Conservation (phyloP, 192 early-diverging fungal species). For the Podila minutissima region DNA sequence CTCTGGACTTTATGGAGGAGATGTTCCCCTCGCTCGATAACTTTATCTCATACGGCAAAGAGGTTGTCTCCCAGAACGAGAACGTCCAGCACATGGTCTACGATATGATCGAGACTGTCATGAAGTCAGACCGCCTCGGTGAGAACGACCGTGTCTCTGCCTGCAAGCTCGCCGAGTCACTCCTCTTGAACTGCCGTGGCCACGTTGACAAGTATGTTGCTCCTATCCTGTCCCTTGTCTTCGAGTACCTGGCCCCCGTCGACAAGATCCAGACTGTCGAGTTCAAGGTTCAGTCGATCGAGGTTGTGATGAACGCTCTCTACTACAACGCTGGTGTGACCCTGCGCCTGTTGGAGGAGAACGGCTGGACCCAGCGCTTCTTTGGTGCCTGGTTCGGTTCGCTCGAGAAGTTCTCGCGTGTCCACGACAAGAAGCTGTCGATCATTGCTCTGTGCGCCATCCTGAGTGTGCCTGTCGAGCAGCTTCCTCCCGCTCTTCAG, state of each 20-base stretch:
- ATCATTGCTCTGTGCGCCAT: slow-evolving; percentile 83
- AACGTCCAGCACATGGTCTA: slow-evolving; percentile 80
- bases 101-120: slow-evolving; percentile 87
- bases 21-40: slow-evolving; percentile 93
- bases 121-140: slow-evolving; percentile 79
- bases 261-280: slow-evolving; percentile 69
- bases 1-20: slow-evolving; percentile 89
- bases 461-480: slow-evolving; percentile 74
- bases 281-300: slow-evolving; percentile 82
- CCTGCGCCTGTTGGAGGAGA: slow-evolving; percentile 81
- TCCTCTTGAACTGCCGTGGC: slow-evolving; percentile 87
- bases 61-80: slow-evolving; percentile 72
- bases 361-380: slow-evolving; percentile 78
- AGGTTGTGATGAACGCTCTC: slow-evolving; percentile 84
- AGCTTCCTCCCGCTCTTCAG: slow-evolving; percentile 78
- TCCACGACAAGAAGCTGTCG: slow-evolving; percentile 94
- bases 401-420: slow-evolving; percentile 80
- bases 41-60: slow-evolving; percentile 87
- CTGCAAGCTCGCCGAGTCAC: slow-evolving; percentile 86
- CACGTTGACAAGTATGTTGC: slow-evolving; percentile 82
- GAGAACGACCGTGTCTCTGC: slow-evolving; percentile 86
- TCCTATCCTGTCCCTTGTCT: slow-evolving; percentile 74
- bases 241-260: slow-evolving; percentile 66
- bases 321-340: slow-evolving; percentile 89
- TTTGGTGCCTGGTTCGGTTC: slow-evolving; percentile 82